Percentiles rank a stretch among this genome's conserved stretches.
Conservation (phyloP, 1,139 yeast species). For the Taiozyma sp. region DNA sequence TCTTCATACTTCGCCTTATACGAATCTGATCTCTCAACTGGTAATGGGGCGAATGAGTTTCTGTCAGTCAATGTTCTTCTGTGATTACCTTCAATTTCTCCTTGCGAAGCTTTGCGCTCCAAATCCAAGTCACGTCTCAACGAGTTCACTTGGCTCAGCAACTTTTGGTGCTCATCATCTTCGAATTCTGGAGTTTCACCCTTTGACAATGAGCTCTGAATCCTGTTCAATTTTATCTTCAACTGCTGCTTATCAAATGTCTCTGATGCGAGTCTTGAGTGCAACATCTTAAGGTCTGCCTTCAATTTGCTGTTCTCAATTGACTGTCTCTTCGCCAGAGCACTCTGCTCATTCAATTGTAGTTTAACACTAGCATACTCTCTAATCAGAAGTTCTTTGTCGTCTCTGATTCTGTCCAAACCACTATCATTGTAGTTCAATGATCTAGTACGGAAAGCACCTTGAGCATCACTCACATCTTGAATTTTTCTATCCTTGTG, state of each 20-base stretch:
- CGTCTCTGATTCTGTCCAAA: conserved; percentile 15
- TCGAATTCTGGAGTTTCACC: conserved; percentile 24
- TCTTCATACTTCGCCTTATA: conserved; percentile 35
- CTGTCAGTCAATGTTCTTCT: conserved; percentile 25
- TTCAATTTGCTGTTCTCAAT: conserved; percentile 48
- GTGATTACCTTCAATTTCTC: conserved; percentile 22
- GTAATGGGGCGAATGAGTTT: conserved; percentile 17
- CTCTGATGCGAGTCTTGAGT: conserved; percentile 49
- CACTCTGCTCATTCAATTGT: conserved; percentile 49
- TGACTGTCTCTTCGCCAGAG: conserved; percentile 44
- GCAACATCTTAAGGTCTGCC: conserved; percentile 57
- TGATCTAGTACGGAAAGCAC: conserved; percentile 21
- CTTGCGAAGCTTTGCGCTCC: conserved; percentile 29
- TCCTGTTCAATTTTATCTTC: conserved; percentile 34
- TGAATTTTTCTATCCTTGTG: conserved; percentile 21
- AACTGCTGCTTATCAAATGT: conserved; percentile 46
- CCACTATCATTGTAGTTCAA: conserved; percentile 15
- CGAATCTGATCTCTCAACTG: conserved; percentile 15
- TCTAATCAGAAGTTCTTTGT: conserved; percentile 30
- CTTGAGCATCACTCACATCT: conserved; percentile 22
- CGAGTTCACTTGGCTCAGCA: conserved; percentile 34
- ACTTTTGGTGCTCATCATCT: conserved; percentile 32
- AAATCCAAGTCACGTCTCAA: conserved; percentile 33
- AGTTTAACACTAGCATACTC: conserved; percentile 49
- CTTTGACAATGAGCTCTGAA: conserved; percentile 27